Evolutionary conservation across 2,329 filamentous ascomycete genomes (phyloP).

Genomic region (Aspergillus sp.): DNA sequence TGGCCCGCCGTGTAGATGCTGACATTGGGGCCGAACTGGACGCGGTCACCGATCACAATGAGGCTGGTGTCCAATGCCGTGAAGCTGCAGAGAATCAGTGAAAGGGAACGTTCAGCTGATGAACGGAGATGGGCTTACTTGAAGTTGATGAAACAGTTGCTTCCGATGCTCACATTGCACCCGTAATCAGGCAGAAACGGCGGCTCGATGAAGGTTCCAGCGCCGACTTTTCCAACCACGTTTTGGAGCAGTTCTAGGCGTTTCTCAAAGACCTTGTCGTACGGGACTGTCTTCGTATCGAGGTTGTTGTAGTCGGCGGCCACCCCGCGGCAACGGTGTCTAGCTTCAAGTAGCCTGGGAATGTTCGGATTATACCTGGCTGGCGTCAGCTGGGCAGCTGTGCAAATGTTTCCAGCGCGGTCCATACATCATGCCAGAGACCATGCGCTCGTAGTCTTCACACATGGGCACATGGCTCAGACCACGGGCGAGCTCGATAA

Average conservation of each 20-base stretch:
- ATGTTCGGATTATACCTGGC: conserved; percentile 30
- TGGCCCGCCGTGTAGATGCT: conserved; percentile 55
- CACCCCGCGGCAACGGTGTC: conserved; percentile 26
- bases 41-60: conserved; percentile 53
- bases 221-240: conserved; percentile 28
- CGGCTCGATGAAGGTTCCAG: conserved; percentile 31
- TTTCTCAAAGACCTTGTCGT: conserved; percentile 24
- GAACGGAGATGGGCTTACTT: conserved; percentile 17
- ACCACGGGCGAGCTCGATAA: conserved; percentile 28
- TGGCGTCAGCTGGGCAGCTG: not conserved
- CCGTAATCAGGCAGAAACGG: conserved; percentile 33
- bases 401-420: not conserved
- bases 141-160: conserved; percentile 33
- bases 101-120: too few species aligned
- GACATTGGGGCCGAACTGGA: conserved; percentile 55
- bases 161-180: conserved; percentile 30
- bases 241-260: conserved; percentile 26
- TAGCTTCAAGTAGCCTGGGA: conserved; percentile 27
- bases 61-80: conserved; percentile 54
- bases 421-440: conserved; percentile 37
- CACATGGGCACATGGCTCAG: conserved; percentile 26
- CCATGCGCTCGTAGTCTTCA: conserved; percentile 37
- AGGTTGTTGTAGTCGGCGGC: conserved; percentile 29
- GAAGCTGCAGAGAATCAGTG: conserved; percentile 54
- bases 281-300: conserved; percentile 23